A percentile compares a stretch with the other conserved stretches of the same genome.
phyloP scores from a whole-genome alignment of 345 rosid species.

The Hibiscus mutabilis region DNA sequence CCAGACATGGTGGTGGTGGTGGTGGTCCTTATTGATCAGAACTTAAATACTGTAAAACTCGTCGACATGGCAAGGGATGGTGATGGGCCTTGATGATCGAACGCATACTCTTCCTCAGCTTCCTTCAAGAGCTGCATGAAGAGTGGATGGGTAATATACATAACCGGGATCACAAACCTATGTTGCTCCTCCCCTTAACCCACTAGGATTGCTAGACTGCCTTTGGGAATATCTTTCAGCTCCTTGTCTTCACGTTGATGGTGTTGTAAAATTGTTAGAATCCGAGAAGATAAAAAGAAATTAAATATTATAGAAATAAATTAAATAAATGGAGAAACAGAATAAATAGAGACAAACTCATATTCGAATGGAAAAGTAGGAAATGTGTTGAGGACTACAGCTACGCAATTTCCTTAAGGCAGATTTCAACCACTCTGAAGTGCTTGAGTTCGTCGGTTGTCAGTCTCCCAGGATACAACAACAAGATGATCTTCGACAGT shows the following conservation, averaged over 20 bases:
- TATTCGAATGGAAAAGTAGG: too few species aligned
- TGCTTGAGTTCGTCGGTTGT: too few species aligned
- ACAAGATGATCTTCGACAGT: too few species aligned
- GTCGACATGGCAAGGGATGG: slow-evolving; percentile 75
- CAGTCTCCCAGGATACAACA: too few species aligned
- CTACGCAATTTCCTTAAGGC: too few species aligned
- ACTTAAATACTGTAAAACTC: slow-evolving; percentile 62
- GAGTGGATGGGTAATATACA: slow-evolving; percentile 70
- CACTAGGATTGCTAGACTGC: slow-evolving; percentile 66
- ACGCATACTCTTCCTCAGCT: slow-evolving; percentile 80
- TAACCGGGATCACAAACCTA: slow-evolving; percentile 73
- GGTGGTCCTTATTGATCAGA: slow-evolving; percentile 44
- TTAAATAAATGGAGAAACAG: too few species aligned
- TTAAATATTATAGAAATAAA: too few species aligned
- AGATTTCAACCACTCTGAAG: too few species aligned
- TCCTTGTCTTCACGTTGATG: slow-evolving; percentile 18
- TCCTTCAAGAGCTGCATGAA: slow-evolving; percentile 57
- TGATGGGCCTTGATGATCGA: slow-evolving; percentile 66
- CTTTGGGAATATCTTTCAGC: slow-evolving; percentile 52
- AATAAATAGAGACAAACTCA: too few species aligned
- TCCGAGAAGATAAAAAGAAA: too few species aligned
- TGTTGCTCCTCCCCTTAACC: slow-evolving; percentile 60
- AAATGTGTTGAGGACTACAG: too few species aligned
- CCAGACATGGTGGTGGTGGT: slow-evolving; percentile 27
- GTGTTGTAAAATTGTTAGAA: too few species aligned